Percentiles rank a stretch among this genome's conserved stretches.
Evolutionary conservation across 1,139 yeast genomes (phyloP).

Genomic region (Hyphopichia khmerensis): DNA sequence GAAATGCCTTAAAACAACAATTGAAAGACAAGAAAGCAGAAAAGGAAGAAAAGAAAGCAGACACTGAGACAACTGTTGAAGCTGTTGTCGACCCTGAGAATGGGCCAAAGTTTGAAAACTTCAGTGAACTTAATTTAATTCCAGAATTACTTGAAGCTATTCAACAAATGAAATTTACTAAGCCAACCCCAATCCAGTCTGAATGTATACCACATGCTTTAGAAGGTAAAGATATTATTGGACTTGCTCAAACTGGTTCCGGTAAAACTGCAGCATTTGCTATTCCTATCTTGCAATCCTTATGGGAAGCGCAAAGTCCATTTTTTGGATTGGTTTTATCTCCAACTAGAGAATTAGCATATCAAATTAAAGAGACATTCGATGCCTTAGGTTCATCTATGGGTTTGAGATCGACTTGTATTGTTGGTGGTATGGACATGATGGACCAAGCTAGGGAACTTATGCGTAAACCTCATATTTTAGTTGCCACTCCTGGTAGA

Average conservation of each 20-base stretch:
- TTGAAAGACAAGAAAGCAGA: conserved; percentile 12
- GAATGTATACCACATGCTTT: conserved; percentile 91
- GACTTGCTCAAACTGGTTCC: conserved; percentile 81
- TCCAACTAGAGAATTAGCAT: conserved; percentile 96
- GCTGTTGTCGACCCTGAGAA: conserved; percentile 18
- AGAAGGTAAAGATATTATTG: conserved; percentile 79
- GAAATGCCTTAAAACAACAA: conserved; percentile 45
- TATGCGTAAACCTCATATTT: conserved; percentile 89
- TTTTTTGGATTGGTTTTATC: conserved; percentile 88
- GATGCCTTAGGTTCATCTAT: conserved; percentile 88
- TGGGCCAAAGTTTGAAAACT: conserved; percentile 40
- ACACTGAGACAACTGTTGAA: conserved; percentile 6
- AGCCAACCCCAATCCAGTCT: conserved; percentile 89
- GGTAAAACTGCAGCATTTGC: conserved; percentile 89
- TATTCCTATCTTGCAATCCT: conserved; percentile 83
- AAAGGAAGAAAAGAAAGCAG: conserved; percentile 6
- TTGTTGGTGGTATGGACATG: conserved; percentile 98
- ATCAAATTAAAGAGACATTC: conserved; percentile 92
- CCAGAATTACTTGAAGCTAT: conserved; percentile 85
- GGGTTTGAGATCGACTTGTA: conserved; percentile 85
- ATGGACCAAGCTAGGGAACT: conserved; percentile 96
- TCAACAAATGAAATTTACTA: conserved; percentile 58
- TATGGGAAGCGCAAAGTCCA: conserved; percentile 87
- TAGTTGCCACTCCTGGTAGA: conserved; percentile 83
- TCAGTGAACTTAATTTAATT: conserved; percentile 58